A percentile compares a stretch with the other conserved stretches of the same genome.
phyloP scores from a whole-genome alignment of 441 rosid species.

The Kokia cookei region DNA sequence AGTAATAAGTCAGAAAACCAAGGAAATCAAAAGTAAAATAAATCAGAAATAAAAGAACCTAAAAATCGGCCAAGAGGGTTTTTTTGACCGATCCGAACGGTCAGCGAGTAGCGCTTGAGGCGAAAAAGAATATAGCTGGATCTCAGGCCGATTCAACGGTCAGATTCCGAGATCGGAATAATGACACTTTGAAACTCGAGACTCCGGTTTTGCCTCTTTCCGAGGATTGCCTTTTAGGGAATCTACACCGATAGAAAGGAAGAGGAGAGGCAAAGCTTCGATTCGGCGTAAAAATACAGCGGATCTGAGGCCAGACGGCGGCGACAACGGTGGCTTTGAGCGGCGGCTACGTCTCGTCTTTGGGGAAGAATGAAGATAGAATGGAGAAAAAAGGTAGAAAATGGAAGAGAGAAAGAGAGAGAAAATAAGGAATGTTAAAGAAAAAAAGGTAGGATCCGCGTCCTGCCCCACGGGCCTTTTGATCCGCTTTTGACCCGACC shows the following conservation, averaged over 20 bases:
- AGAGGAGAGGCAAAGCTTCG: background rate
- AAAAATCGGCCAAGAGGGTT: background rate
- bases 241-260: background rate
- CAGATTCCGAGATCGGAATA: background rate
- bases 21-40: background rate
- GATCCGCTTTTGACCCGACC: too few species aligned
- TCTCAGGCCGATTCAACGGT: background rate
- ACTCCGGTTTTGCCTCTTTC: background rate
- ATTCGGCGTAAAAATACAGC: background rate
- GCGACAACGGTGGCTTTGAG: background rate
- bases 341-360: background rate
- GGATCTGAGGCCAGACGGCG: background rate
- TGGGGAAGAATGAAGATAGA: too few species aligned
- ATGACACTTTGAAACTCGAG: background rate
- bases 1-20: background rate
- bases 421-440: too few species aligned
- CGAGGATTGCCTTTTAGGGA: background rate
- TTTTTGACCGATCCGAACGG: background rate
- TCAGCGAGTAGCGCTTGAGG: background rate
- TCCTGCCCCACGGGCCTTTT: too few species aligned
- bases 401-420: too few species aligned
- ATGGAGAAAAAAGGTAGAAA: too few species aligned
- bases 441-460: too few species aligned
- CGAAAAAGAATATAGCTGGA: background rate
- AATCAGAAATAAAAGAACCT: background rate